Evolutionary conservation across 768 basidiomycete species (phyloP).

Genomic region (Hygrophorus russula): DNA sequence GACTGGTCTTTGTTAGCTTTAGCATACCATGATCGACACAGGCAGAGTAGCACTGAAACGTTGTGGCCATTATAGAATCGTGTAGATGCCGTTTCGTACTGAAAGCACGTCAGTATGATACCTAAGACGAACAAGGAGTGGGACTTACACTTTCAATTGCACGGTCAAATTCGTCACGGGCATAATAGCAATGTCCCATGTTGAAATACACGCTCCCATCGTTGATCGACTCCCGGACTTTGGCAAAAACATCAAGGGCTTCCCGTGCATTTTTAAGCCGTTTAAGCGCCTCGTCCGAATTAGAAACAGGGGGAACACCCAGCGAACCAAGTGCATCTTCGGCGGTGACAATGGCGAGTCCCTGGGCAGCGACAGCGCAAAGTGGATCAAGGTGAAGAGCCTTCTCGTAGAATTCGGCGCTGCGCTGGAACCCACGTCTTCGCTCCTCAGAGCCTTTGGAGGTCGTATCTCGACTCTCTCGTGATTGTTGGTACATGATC

Average conservation of each 20-base stretch:
- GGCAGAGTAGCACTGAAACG: slow-evolving; percentile 66
- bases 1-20: slow-evolving; percentile 88
- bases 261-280: slow-evolving; percentile 70
- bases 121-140: neutral
- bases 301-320: slow-evolving; percentile 33
- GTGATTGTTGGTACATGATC: slow-evolving; percentile 75
- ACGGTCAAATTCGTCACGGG: slow-evolving; percentile 86
- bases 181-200: slow-evolving; percentile 93
- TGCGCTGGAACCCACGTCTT: slow-evolving; percentile 62
- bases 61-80: slow-evolving; percentile 69
- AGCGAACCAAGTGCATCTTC: slow-evolving; percentile 78
- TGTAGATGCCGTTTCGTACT: slow-evolving; percentile 90
- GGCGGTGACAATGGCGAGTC: slow-evolving; percentile 86
- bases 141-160: slow-evolving; percentile 86
- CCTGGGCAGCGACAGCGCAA: slow-evolving; percentile 91
- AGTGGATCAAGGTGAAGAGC: slow-evolving; percentile 74
- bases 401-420: slow-evolving; percentile 89
- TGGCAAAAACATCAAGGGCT: slow-evolving; percentile 81
- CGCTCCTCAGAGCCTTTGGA: slow-evolving; percentile 57
- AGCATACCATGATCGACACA: slow-evolving; percentile 89
- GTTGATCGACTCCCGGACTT: slow-evolving; percentile 78
- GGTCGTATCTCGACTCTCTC: slow-evolving; percentile 67
- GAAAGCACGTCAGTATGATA: slow-evolving; percentile 1
- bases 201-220: slow-evolving; percentile 86
- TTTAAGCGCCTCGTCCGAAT: slow-evolving; percentile 51